A percentile compares a stretch with the other conserved stretches of the same genome.
phyloP scores from a whole-genome alignment of 176 grass and related monocot genomes.

The Aegilops umbellulata region DNA sequence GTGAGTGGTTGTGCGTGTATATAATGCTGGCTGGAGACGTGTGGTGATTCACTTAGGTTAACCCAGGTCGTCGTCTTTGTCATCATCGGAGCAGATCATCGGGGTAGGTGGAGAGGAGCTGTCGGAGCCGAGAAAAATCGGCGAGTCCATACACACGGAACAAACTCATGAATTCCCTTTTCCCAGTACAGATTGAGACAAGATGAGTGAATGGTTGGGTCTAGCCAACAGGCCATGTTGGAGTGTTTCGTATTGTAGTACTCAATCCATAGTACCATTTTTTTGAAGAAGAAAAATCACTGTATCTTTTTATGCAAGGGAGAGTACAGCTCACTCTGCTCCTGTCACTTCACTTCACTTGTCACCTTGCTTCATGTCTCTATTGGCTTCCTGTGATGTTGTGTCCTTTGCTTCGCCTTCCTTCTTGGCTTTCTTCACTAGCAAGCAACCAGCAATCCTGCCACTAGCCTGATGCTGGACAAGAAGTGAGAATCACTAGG shows the following conservation, averaged over 20 bases:
- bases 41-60: not conserved
- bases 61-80: not conserved
- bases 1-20: not conserved
- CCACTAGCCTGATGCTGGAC: no score
- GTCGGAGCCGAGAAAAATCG: not conserved
- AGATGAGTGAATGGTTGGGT: not conserved
- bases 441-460: no score
- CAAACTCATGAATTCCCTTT: not conserved
- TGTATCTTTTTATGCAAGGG: no score
- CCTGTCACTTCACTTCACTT: not conserved
- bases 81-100: no score
- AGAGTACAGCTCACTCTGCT: no score
- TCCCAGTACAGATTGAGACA: not conserved
- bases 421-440: not conserved
- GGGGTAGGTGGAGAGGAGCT: slow-evolving; percentile 5
- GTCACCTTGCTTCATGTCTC: not conserved
- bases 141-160: not conserved
- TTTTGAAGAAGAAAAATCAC: not conserved
- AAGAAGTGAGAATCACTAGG: no score
- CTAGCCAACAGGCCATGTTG: not conserved
- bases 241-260: not conserved
- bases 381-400: not conserved
- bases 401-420: not conserved
- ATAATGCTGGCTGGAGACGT: not conserved
- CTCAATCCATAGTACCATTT: not conserved